Evolutionary conservation across 2,329 filamentous ascomycete species (phyloP).

Genomic region (Arthroderma sp.): DNA sequence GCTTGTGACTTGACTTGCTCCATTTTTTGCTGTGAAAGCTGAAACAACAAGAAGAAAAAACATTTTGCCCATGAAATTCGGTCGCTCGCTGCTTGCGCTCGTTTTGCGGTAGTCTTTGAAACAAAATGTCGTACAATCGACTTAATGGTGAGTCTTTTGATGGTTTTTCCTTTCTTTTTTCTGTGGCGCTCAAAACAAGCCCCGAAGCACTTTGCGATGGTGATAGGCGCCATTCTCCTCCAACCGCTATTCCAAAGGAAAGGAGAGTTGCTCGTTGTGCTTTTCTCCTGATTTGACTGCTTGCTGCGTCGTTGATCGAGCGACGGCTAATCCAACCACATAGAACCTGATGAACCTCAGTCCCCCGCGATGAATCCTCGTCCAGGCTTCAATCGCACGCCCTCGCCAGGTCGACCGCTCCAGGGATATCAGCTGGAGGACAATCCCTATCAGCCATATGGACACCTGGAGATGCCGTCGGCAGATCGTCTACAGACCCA

Average conservation of each 20-base stretch:
- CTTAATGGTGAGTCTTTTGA: slow-evolving; percentile 1
- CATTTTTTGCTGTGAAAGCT: too few species aligned
- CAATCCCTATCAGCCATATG: slow-evolving; percentile 48
- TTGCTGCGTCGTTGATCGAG: background rate
- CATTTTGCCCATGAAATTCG: too few species aligned
- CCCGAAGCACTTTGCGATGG: background rate
- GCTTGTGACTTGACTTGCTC: too few species aligned
- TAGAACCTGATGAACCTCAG: background rate
- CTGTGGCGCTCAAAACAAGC: background rate
- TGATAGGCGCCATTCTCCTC: background rate
- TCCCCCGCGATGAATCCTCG: slow-evolving; percentile 3
- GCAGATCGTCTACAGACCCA: slow-evolving; percentile 71
- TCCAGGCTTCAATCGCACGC: slow-evolving; percentile 38
- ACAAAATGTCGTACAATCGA: slow-evolving; percentile 3
- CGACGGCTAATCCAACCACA: too few species aligned
- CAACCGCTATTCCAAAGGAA: background rate
- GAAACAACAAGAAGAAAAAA: too few species aligned
- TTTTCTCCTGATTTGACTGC: background rate
- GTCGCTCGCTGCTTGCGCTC: too few species aligned
- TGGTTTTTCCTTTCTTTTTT: background rate
- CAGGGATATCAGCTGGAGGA: slow-evolving; percentile 75
- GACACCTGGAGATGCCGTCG: slow-evolving; percentile 54
- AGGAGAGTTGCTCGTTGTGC: background rate
- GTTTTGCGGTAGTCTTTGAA: too few species aligned
- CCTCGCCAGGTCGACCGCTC: slow-evolving; percentile 63